Percentiles rank a stretch among this genome's conserved stretches.
phyloP scores from a whole-genome alignment of 345 rosid genomes.

The Syzygium grande region DNA sequence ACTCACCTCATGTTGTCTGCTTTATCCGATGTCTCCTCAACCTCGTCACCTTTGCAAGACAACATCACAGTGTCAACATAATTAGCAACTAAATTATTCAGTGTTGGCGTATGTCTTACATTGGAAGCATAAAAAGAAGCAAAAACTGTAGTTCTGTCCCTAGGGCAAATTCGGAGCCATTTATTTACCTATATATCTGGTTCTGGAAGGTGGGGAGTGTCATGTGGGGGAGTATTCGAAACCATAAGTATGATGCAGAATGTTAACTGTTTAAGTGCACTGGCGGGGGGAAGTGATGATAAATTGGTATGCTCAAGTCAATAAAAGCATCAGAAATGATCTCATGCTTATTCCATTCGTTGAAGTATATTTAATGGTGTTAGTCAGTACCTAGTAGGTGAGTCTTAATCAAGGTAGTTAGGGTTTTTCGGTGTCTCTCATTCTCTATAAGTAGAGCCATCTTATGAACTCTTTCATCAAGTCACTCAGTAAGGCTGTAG shows the following conservation, averaged over 20 bases:
- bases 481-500: not conserved
- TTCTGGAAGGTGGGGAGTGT: not conserved
- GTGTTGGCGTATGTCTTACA: not conserved
- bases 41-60: constrained; percentile 33
- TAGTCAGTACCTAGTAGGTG: not conserved
- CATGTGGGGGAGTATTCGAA: not conserved
- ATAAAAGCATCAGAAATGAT: not conserved
- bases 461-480: not conserved
- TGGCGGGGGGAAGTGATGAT: not conserved
- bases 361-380: not conserved
- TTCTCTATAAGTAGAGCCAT: not conserved
- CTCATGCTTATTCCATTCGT: not conserved
- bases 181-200: not conserved
- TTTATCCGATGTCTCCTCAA: constrained; percentile 28
- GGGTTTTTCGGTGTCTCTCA: not conserved
- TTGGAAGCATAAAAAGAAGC: not conserved
- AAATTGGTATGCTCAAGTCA: not conserved
- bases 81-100: not conserved
- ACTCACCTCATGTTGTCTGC: constrained; percentile 32
- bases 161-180: not conserved
- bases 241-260: not conserved
- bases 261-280: not conserved
- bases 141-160: not conserved
- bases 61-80: not conserved
- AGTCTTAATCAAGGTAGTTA: not conserved